Evolutionary conservation across 768 basidiomycete genomes (phyloP).

Genomic region (Tulasnella sp.): DNA sequence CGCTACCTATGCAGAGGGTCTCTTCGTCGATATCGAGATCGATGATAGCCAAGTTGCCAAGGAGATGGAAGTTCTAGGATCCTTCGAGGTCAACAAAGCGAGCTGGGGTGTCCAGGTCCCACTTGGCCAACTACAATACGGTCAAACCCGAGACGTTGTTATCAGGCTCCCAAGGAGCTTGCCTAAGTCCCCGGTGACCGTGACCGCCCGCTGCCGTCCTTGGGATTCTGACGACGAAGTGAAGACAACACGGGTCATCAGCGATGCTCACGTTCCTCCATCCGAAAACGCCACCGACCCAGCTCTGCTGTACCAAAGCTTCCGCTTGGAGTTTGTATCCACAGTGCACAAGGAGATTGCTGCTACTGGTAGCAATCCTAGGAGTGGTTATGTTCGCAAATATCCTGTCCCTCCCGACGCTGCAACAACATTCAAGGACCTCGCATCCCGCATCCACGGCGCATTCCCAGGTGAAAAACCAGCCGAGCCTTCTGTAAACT

Average conservation of each 20-base stretch:
- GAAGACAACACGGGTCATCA: not conserved
- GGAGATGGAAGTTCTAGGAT: not conserved
- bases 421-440: not conserved
- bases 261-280: not conserved
- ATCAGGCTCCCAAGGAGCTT: not conserved
- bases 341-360: too few relatives aligned
- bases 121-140: conserved; percentile 19
- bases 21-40: conserved; percentile 14
- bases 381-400: not conserved
- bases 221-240: not conserved
- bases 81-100: not conserved
- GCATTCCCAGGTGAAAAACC: not conserved
- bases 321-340: not conserved
- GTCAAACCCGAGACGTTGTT: conserved; percentile 24
- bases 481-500: not conserved
- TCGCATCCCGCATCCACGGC: not conserved
- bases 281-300: not conserved
- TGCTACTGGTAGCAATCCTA: too few relatives aligned
- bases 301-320: not conserved
- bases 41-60: conserved; percentile 14
- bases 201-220: not conserved
- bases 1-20: conserved; percentile 21
- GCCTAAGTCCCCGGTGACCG: not conserved
- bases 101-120: not conserved
- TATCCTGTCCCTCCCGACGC: not conserved